Evolutionary conservation across 2,329 filamentous ascomycete species (phyloP).

Genomic region (Phyllosticta paracitricarpa): DNA sequence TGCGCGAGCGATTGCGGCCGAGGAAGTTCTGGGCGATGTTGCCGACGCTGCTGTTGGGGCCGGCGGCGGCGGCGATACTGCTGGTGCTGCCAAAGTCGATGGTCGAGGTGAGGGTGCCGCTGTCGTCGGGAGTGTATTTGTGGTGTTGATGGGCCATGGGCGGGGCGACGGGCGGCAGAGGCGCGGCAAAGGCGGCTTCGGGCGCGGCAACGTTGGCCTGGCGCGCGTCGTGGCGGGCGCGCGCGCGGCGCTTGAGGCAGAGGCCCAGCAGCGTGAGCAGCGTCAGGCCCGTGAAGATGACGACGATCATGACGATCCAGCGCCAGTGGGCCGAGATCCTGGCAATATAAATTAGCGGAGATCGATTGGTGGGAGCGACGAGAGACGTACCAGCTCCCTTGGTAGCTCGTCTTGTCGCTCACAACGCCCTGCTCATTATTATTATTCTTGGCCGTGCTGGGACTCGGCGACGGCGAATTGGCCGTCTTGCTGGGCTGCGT

Average conservation of each 20-base stretch:
- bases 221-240: constrained; percentile 54
- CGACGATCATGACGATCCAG: constrained; percentile 74
- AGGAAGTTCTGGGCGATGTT: not conserved
- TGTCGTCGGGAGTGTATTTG: not conserved
- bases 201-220: constrained; percentile 11
- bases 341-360: not conserved
- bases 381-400: constrained; percentile 14
- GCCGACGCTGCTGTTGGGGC: not conserved
- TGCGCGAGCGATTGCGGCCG: constrained; percentile 6
- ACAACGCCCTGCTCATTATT: constrained; percentile 17
- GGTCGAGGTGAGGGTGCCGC: not conserved
- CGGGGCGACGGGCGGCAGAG: constrained; percentile 1
- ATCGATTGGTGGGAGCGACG: not conserved
- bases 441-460: constrained; percentile 15
- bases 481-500: not conserved
- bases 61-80: not conserved
- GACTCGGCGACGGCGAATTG: constrained; percentile 13
- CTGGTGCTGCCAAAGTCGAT: not conserved
- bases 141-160: not conserved
- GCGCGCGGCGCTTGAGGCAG: constrained; percentile 63
- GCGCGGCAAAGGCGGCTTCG: not conserved
- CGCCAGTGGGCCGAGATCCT: constrained; percentile 63
- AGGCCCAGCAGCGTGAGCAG: constrained; percentile 48
- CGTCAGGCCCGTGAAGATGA: constrained; percentile 60
- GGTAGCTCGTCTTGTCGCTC: constrained; percentile 14